A percentile compares a stretch with the other conserved stretches of the same genome.
phyloP scores from a whole-genome alignment of 352 stramenopile species.

The Phytopythium helicoides region DNA sequence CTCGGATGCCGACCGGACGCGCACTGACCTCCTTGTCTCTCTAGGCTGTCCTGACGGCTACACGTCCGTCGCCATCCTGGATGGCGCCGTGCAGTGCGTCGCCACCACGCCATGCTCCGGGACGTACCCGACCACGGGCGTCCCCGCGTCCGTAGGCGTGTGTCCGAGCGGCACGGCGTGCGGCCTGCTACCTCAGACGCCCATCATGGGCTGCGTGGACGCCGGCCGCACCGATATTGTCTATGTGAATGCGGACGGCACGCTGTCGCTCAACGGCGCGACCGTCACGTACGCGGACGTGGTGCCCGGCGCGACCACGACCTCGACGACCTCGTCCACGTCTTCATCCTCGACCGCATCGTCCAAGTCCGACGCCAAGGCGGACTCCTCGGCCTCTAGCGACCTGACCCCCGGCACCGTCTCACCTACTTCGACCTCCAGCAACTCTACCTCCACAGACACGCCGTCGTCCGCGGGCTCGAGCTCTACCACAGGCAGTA shows the following conservation, averaged over 20 bases:
- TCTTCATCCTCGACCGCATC: constrained; percentile 2
- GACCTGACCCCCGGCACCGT: constrained; percentile 6
- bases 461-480: not conserved
- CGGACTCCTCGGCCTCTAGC: not conserved
- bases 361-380: constrained; percentile 2
- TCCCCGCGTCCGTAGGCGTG: constrained; percentile 45
- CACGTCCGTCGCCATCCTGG: constrained; percentile 68
- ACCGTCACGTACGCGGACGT: constrained; percentile 17
- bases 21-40: not conserved
- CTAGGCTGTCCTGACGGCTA: constrained; percentile 41
- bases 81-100: constrained; percentile 57
- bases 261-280: constrained; percentile 48
- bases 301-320: constrained; percentile 1
- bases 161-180: constrained; percentile 55
- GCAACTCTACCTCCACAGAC: constrained; percentile 8
- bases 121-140: constrained; percentile 44
- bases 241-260: constrained; percentile 72
- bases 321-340: constrained; percentile 1
- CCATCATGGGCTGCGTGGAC: constrained; percentile 67
- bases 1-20: too few relatives aligned
- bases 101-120: constrained; percentile 53
- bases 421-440: constrained; percentile 2
- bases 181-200: constrained; percentile 53
- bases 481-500: constrained; percentile 6
- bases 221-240: constrained; percentile 47